Base-by-base conservation (phyloP, 1,284 basidiomycete species). In the Ganoderma resinaceum region DNA sequence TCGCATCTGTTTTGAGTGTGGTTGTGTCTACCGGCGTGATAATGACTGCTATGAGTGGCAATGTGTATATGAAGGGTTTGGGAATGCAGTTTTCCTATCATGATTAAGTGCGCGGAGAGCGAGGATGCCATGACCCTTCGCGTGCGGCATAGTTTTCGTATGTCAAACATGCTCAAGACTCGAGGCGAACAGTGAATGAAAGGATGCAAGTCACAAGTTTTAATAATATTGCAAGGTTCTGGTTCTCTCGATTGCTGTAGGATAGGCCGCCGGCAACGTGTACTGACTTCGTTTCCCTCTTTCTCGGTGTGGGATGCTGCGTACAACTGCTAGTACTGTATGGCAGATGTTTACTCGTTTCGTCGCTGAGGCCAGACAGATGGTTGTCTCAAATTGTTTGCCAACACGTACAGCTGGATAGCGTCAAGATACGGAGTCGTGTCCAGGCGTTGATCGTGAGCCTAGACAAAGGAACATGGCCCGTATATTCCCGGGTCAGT, bases 61-160 rank as follows among this genome's bases (percentile, higher is more conserved):
- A 66, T 70, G 71, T 70, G 69, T 66, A 69, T 72, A 67, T 52
- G 63, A 72, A 66, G 66, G 66, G 64, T 66, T 49, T 59, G 52
- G 61, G 61, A 63, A 63, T 57, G 46, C 70, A 62, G 64, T 68
- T 60, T 65, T 61, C 59, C 67, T 63, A 23, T 37, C 37, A n/a
- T 18, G 55, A 35, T 58, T 20, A 23, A 31, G 37, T 29, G 52
- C 23, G 29, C 23, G 52, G 52, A 31, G 16, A 33, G 55, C 33
- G 33, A 23, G 55, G 55, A 11, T 0, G 31, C 16, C 55, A 37
- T n/a, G 33, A 37, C 31, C 33, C 20, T 58, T 58, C 20, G 20
- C 18, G 20, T 37, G 55, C 4, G 55, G 55, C 55, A n/a, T 20
- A 29, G 20, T 14, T n/a, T 33, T 23, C 55, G 33, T 33, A 55